Evolutionary conservation across 345 rosid genomes (phyloP).

Genomic region (Salix exigua): DNA sequence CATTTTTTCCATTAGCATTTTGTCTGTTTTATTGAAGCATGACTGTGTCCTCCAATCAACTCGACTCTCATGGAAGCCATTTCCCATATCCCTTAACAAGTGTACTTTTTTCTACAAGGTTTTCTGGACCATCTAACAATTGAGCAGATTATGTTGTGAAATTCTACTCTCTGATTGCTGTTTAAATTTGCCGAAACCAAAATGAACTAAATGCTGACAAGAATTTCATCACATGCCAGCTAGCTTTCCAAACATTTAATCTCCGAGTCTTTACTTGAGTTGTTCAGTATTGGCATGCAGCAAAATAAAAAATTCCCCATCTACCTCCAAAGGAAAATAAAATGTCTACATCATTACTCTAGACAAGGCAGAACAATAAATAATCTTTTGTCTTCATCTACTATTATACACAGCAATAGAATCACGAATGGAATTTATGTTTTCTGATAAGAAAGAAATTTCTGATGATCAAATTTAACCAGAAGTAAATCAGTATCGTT

Average conservation of each 20-base stretch:
- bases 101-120: not conserved
- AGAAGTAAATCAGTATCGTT: slow-evolving; percentile 5
- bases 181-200: slow-evolving; percentile 1
- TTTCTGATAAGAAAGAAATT: not conserved
- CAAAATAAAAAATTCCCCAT: slow-evolving; percentile 4
- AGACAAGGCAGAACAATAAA: not conserved
- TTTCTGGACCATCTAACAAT: not conserved
- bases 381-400: not conserved
- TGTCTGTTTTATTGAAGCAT: not conserved
- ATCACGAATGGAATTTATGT: not conserved
- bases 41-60: not conserved
- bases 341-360: not conserved
- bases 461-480: not conserved
- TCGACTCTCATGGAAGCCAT: not conserved
- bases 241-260: not conserved
- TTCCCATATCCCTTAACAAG: not conserved
- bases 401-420: not conserved
- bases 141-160: not conserved
- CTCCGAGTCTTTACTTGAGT: slow-evolving; percentile 1
- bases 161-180: not conserved
- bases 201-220: not conserved
- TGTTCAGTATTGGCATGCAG: slow-evolving; percentile 12
- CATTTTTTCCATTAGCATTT: not conserved
- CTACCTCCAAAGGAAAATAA: slow-evolving; percentile 4
- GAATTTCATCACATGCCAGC: not conserved